These are phyloP conservation scores for Sporobolomyces pararoseus DNA, from an alignment of 768 basidiomycete genomes.

Conservation along the genomic window DNA sequence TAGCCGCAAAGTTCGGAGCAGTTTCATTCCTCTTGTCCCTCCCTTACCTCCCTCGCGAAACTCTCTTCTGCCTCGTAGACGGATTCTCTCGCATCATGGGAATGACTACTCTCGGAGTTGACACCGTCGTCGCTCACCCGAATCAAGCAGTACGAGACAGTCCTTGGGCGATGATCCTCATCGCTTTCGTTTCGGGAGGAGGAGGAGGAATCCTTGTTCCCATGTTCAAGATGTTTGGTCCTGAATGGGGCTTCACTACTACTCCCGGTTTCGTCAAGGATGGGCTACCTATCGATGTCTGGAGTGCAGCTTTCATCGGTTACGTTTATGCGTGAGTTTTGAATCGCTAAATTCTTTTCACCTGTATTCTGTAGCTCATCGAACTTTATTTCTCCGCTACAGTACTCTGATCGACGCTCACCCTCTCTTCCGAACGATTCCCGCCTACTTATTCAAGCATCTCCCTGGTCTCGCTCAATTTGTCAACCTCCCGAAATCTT, in stretches of 20 bases:
- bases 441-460: constrained; percentile 18
- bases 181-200: constrained; percentile 36
- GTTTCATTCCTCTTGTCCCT: constrained; percentile 32
- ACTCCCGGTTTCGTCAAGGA: constrained; percentile 35
- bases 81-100: constrained; percentile 42
- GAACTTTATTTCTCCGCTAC: neutral
- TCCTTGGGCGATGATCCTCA: constrained; percentile 39
- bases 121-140: constrained; percentile 39
- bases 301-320: constrained; percentile 40
- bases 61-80: constrained; percentile 39
- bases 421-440: constrained; percentile 38
- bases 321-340: constrained; percentile 40
- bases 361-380: neutral
- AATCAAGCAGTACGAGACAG: constrained; percentile 29
- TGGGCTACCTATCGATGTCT: constrained; percentile 35
- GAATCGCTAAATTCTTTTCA: neutral
- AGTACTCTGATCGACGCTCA: constrained; percentile 41
- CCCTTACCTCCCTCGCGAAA: constrained; percentile 40
- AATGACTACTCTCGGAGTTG: constrained; percentile 43
- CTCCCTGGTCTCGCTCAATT: constrained; percentile 14
- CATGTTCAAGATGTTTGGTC: constrained; percentile 27
- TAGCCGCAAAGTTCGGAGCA: constrained; percentile 27
- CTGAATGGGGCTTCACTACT: constrained; percentile 32
- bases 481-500: constrained; percentile 36
- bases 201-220: constrained; percentile 40